Evolutionary conservation across 192 early-diverging fungal genomes (phyloP).

Genomic region (Umbelopsis sp.): DNA sequence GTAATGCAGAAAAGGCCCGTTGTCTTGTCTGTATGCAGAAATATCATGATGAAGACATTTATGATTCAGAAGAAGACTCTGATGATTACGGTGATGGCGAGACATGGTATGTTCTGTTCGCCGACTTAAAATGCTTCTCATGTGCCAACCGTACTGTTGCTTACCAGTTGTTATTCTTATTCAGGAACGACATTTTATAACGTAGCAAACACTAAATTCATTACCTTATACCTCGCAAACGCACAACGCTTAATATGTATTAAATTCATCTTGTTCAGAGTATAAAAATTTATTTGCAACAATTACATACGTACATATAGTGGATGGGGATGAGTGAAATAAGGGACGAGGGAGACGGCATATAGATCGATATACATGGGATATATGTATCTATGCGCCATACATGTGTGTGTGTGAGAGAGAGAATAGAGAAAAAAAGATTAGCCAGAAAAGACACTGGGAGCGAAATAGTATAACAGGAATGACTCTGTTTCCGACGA

Average conservation of each 20-base stretch:
- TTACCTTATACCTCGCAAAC: not conserved
- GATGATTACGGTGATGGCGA: slow-evolving; percentile 32
- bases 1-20: slow-evolving; percentile 45
- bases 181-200: slow-evolving; percentile 9
- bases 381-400: no score
- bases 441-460: not conserved
- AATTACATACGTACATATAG: no score
- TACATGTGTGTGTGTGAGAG: no score
- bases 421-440: no score
- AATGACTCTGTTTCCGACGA: not conserved
- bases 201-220: not conserved
- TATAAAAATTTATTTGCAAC: no score
- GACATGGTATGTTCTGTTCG: not conserved
- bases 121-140: not conserved
- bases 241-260: not conserved
- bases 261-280: not conserved
- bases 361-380: no score
- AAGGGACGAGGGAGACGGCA: no score
- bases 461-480: not conserved
- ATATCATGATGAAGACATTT: slow-evolving; percentile 41
- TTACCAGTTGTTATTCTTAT: not conserved
- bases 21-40: slow-evolving; percentile 47
- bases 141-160: no score
- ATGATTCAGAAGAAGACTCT: slow-evolving; percentile 33
- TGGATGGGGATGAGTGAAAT: no score